phyloP scores from a whole-genome alignment of 1,284 basidiomycete species.

The Tylopilus sp. region DNA sequence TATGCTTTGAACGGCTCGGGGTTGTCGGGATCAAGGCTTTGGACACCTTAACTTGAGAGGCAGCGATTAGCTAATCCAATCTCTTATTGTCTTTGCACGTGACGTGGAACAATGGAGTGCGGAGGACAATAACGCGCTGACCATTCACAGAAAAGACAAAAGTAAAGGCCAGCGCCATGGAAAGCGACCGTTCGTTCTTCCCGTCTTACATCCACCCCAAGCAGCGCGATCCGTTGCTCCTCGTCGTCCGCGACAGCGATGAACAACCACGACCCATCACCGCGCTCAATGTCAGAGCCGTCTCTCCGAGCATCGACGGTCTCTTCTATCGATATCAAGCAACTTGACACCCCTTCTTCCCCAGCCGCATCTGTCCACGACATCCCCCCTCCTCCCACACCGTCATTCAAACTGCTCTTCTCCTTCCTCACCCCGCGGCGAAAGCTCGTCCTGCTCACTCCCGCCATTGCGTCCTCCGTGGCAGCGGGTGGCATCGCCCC shows the following conservation, averaged over 20 bases:
- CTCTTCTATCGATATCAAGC: constrained; percentile 24
- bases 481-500: constrained; percentile 78
- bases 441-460: constrained; percentile 55
- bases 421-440: constrained; percentile 48
- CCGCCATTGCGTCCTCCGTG: constrained; percentile 67
- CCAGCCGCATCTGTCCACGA: constrained; percentile 15
- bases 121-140: constrained; percentile 20
- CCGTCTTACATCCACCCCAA: neutral
- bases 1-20: no score
- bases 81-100: constrained; percentile 30
- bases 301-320: constrained; percentile 20
- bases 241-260: constrained; percentile 34
- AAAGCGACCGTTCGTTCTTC: neutral
- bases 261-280: constrained; percentile 30
- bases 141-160: constrained; percentile 23
- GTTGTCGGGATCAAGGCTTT: no score
- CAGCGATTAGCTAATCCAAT: constrained; percentile 21
- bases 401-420: constrained; percentile 52
- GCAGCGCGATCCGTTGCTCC: constrained; percentile 12
- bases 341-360: constrained; percentile 10
- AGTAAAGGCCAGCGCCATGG: constrained; percentile 8
- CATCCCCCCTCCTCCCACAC: constrained; percentile 19
- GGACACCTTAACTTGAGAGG: no score
- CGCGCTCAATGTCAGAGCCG: neutral
- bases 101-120: neutral